phyloP scores from a whole-genome alignment of 768 basidiomycete species.

The Trametes cinnabarina region DNA sequence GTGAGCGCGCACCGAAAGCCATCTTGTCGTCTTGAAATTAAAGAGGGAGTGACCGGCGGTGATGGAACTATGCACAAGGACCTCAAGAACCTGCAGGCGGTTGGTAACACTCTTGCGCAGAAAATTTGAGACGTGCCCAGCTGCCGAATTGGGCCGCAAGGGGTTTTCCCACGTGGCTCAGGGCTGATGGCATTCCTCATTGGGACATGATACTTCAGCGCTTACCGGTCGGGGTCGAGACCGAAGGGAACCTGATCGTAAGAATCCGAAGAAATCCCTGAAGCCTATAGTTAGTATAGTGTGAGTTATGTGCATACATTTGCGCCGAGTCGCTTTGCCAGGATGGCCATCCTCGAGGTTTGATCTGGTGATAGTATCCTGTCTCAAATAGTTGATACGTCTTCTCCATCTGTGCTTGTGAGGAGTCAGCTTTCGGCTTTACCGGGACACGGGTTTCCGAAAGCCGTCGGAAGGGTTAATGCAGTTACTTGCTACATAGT shows the following conservation, averaged over 20 bases:
- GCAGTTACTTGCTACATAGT: no score
- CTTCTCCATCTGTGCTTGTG: no score
- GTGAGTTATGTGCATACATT: no score
- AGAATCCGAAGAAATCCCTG: neutral
- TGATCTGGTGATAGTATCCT: no score
- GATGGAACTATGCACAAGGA: slow-evolving; percentile 6
- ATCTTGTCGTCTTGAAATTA: slow-evolving; percentile 21
- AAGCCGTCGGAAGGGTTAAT: neutral
- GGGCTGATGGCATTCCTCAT: neutral
- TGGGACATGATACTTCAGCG: neutral
- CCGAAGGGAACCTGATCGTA: neutral
- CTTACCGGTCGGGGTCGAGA: neutral
- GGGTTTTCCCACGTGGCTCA: slow-evolving; percentile 4
- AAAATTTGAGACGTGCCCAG: slow-evolving; percentile 12
- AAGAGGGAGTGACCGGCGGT: slow-evolving; percentile 5
- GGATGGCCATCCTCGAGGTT: no score
- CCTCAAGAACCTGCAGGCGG: slow-evolving; percentile 3
- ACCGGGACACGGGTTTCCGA: neutral
- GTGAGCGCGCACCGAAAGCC: slow-evolving; percentile 31
- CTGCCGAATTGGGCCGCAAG: neutral
- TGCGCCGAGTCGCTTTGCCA: no score
- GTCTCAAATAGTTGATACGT: no score
- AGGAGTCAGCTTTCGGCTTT: neutral
- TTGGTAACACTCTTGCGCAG: neutral
- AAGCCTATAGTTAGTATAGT: no score